Conservation (phyloP, 2,329 filamentous ascomycete genomes). For the Arthrobotrys pseudoclavata region DNA sequence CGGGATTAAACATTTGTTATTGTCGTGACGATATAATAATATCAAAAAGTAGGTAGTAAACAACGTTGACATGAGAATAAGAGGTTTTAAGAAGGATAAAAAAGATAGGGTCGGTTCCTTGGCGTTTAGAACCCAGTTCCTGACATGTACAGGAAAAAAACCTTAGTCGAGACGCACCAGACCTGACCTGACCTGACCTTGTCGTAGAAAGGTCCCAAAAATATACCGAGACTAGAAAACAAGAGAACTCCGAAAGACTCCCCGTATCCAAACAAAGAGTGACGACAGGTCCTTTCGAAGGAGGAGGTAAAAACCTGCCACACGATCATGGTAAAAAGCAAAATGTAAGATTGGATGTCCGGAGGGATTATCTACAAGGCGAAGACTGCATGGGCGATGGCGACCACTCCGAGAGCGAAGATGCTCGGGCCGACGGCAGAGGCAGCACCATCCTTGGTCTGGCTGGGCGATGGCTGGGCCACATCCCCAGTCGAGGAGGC, state of each 20-base stretch:
- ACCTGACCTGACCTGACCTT: conserved; percentile 18
- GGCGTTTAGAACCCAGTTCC: conserved; percentile 8
- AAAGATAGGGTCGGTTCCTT: conserved; percentile 19
- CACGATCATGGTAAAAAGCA: conserved; percentile 14
- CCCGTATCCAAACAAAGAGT: conserved; percentile 32
- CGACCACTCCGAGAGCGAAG: conserved; percentile 47
- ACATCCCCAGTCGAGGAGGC: conserved; percentile 30
- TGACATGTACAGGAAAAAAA: conserved; percentile 7
- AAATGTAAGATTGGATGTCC: conserved; percentile 29
- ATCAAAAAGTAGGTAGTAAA: conserved; percentile 33
- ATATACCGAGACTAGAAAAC: conserved; percentile 8
- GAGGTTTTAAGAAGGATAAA: conserved; percentile 20
- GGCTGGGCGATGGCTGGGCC: conserved; percentile 29
- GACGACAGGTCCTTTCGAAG: background rate
- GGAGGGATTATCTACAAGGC: conserved; percentile 48
- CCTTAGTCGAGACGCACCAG: conserved; percentile 11
- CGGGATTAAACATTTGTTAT: conserved; percentile 59
- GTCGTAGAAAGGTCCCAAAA: conserved; percentile 8
- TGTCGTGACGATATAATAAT: conserved; percentile 44
- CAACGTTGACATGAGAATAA: conserved; percentile 50
- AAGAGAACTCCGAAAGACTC: conserved; percentile 57
- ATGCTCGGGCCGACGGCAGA: conserved; percentile 43
- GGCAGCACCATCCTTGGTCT: conserved; percentile 33
- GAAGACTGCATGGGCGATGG: conserved; percentile 44
- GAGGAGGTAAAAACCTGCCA: conserved; percentile 5